These are phyloP conservation scores for Naganishia friedmannii DNA, from an alignment of 768 basidiomycete genomes.

Conservation along the genomic window DNA sequence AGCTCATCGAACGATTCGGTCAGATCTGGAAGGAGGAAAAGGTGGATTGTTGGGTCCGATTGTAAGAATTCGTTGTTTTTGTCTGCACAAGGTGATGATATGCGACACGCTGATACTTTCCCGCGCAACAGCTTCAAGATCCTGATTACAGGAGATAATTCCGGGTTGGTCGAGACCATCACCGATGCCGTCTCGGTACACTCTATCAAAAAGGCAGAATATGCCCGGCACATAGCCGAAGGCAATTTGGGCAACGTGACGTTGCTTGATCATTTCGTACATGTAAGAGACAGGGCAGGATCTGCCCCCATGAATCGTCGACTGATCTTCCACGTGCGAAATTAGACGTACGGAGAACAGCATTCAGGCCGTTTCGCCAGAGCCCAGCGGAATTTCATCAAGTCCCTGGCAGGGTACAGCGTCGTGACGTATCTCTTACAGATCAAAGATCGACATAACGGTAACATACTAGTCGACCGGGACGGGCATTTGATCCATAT, in stretches of 20 bases:
- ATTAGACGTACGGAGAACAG: constrained; percentile 88
- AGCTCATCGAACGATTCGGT: constrained; percentile 87
- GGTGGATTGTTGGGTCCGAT: constrained; percentile 87
- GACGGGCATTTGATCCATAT: constrained; percentile 93
- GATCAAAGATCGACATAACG: constrained; percentile 97
- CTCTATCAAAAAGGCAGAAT: constrained; percentile 98
- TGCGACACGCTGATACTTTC: constrained; percentile 1
- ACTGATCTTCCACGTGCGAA: not conserved
- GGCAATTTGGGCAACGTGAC: constrained; percentile 83
- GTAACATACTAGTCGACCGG: constrained; percentile 92
- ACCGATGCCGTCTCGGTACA: constrained; percentile 98
- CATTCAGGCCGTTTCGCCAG: constrained; percentile 80
- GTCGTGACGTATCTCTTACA: constrained; percentile 93
- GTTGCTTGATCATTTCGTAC: constrained; percentile 84
- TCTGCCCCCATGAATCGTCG: too few relatives aligned
- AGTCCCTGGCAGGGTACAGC: constrained; percentile 90
- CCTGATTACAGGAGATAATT: constrained; percentile 84
- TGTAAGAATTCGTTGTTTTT: constrained; percentile 61
- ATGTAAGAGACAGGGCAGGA: constrained; percentile 57
- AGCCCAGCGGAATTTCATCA: constrained; percentile 90
- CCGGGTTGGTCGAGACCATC: constrained; percentile 95
- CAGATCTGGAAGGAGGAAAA: constrained; percentile 93
- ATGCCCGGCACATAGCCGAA: constrained; percentile 77
- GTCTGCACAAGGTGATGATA: not conserved
- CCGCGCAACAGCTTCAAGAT: constrained; percentile 76